Base-by-base conservation (phyloP, 352 stramenopile species). In the Phytophthora cactorum region DNA sequence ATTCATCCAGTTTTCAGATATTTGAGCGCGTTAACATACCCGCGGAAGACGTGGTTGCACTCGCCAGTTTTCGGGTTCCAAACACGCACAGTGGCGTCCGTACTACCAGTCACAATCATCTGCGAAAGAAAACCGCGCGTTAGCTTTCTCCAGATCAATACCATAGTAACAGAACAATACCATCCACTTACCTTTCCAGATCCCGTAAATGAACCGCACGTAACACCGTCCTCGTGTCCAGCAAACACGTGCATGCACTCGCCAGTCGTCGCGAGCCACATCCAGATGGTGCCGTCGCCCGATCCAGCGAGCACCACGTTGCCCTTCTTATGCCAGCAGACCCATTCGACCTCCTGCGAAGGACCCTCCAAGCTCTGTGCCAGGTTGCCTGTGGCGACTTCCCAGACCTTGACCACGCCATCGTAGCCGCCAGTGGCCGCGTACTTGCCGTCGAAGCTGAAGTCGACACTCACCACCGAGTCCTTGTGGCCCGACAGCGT, bases 161-260 rank as follows among this genome's bases (percentile, higher is more conserved):
- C 8, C 32, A 47, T 29, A 2, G 7, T 28, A 22, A 12, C 27
- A 53, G n/a, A 9, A 31, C 25, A 10, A 53, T 9, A 28, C 39
- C 76, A 27, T 46, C 22, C 22, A 22, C 22, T 22, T 22, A 91
- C 91, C 82, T 98, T 99, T 66, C 97, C 97, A 57, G 97, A 97
- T 43, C 88, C 84, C 4, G 94, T 98, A 74, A 99, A 99, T 9
- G 80, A 83, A 8, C 96, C 96, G 57, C 93, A 97, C 4, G 92
- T 98, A 15, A 99, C 94, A 17, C 87, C 85, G 25, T 96, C 92
- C 72, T 99, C 96, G 69, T 99, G 97, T 47, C 97, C 97, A 12
- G 97, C 96, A 84, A 99, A 99, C 25, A 99, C 97, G 71, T 98
- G 83, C 80, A 99, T 97, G 88, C 97, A 99, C 61, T 98, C 88